Evolutionary conservation across 495 filamentous ascomycete species (phyloP).

Genomic region (Penicillium paxilli): DNA sequence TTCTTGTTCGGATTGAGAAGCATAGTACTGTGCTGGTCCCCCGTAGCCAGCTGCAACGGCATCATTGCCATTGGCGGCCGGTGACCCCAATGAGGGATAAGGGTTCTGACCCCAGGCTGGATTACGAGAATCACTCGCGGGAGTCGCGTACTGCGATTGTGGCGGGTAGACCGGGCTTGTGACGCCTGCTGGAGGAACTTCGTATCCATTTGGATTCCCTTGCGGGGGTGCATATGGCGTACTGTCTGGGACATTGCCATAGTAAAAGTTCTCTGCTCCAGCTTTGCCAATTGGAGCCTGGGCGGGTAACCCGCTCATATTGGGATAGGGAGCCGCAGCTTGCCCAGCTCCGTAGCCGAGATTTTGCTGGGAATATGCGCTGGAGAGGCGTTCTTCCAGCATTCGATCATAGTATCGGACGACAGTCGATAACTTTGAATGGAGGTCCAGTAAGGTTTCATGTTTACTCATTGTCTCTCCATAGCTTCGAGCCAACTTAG

Average conservation of each 20-base stretch:
- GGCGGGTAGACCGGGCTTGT: conserved; percentile 29
- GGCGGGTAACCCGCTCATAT: conserved; percentile 61
- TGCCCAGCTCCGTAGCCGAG: conserved; percentile 46
- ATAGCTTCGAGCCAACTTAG: conserved; percentile 93
- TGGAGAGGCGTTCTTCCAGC: conserved; percentile 92
- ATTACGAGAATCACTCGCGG: conserved; percentile 15
- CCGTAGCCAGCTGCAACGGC: conserved; percentile 17
- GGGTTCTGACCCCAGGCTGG: conserved; percentile 30
- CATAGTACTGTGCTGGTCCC: conserved; percentile 32
- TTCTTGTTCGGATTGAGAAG: conserved; percentile 29
- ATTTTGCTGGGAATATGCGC: conserved; percentile 82
- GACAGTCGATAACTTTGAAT: conserved; percentile 92
- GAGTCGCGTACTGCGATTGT: conserved; percentile 26
- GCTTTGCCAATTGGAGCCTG: conserved; percentile 47
- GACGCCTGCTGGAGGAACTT: conserved; percentile 14
- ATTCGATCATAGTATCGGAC: conserved; percentile 99
- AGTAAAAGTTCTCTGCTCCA: conserved; percentile 80
- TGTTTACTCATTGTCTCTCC: conserved; percentile 99
- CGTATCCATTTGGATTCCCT: conserved; percentile 20
- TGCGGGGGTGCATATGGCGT: conserved; percentile 50
- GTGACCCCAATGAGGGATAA: conserved; percentile 31
- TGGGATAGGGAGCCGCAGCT: conserved; percentile 55
- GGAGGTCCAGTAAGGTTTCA: conserved; percentile 90
- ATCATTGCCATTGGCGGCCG: conserved; percentile 21
- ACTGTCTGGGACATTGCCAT: conserved; percentile 58